Base-by-base conservation (phyloP, 1,284 basidiomycete species). In the Pholiota adiposa region DNA sequence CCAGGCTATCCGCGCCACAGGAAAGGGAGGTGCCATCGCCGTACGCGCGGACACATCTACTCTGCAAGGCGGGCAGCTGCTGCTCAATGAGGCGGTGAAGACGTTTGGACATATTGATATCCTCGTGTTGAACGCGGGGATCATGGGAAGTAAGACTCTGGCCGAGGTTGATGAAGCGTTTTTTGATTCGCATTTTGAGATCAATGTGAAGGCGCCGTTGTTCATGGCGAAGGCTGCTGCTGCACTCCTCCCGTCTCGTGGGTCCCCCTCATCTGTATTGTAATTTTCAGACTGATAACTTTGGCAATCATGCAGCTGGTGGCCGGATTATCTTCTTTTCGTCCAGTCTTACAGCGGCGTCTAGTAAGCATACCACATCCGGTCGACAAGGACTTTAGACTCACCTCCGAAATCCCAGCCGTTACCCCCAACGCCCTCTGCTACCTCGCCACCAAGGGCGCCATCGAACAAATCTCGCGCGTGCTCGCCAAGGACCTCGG, bases 401-500 rank as follows among this genome's bases (percentile, higher is more conserved):
- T 40, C 31, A 8, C 40, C 21, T 21, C 44, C 38, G n/a, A 25
- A 34, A 34, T 43, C 33, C 16, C 52, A 74, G 74, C 69, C 19
- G 70, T 85, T 25, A 69, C 76, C 1, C 78, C 85, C 1, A 80
- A 80, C 59, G 76, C 77, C 12, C 75, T 86, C 21, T 73, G 80
- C 54, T 86, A 85, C 68, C 75, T 79, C 52, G 78, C 81, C 16
- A 78, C 82, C 2, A 87, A 88, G 69, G 85, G 82, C 43, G 84
- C 84, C 1, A 72, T 86, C 55, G 83, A 86, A 65, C 84, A 86
- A 62, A 73, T 86, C 52, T 73, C 79, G n/a, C 80, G 84, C n/a
- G 79, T 85, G 19, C 78, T 87, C 18, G 79, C 84, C 2, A 85
- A 85, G 63, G 82, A 85, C 64, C 75, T 86, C 38, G 84, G 84